Percentiles rank a stretch among this genome's conserved stretches.
Evolutionary conservation across 495 filamentous ascomycete genomes (phyloP).

Genomic region (Parachaetomium inaequale): DNA sequence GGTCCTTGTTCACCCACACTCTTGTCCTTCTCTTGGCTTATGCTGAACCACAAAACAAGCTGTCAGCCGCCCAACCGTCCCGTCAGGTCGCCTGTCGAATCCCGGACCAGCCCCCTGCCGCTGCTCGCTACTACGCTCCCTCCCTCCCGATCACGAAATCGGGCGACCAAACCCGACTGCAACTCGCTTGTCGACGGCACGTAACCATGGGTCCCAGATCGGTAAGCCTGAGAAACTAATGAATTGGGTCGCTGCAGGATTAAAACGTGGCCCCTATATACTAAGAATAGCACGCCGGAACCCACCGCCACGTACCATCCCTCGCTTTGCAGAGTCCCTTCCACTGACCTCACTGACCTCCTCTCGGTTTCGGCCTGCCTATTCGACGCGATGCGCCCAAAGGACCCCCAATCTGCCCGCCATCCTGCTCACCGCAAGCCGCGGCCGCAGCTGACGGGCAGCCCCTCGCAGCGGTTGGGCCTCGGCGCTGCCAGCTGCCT

Average conservation of each 20-base stretch:
- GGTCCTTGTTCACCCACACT: not conserved
- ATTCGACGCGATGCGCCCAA: constrained; percentile 20
- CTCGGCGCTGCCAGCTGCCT: constrained; percentile 24
- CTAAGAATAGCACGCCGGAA: constrained; percentile 38
- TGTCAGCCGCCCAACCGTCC: not conserved
- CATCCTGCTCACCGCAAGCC: constrained; percentile 18
- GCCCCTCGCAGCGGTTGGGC: constrained; percentile 2
- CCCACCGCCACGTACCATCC: constrained; percentile 31
- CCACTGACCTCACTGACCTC: constrained; percentile 26
- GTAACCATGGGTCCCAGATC: constrained; percentile 41
- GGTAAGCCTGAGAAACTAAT: constrained; percentile 38
- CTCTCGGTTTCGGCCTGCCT: constrained; percentile 13
- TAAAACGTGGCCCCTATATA: constrained; percentile 39
- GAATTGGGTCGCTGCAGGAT: constrained; percentile 39
- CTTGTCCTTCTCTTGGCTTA: constrained; percentile 3
- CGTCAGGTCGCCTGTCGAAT: constrained; percentile 17
- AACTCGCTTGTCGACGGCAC: constrained; percentile 37
- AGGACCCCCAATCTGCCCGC: constrained; percentile 24
- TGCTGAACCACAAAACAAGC: not conserved
- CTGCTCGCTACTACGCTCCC: constrained; percentile 20
- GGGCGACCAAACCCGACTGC: constrained; percentile 33
- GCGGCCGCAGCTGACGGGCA: constrained; percentile 20
- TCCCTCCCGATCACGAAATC: constrained; percentile 28
- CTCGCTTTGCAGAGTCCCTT: constrained; percentile 18
- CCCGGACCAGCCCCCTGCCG: constrained; percentile 20